These are phyloP conservation scores for Nicotiana sylvestris DNA, from an alignment of 257 asterid species.

Conservation along the genomic window DNA sequence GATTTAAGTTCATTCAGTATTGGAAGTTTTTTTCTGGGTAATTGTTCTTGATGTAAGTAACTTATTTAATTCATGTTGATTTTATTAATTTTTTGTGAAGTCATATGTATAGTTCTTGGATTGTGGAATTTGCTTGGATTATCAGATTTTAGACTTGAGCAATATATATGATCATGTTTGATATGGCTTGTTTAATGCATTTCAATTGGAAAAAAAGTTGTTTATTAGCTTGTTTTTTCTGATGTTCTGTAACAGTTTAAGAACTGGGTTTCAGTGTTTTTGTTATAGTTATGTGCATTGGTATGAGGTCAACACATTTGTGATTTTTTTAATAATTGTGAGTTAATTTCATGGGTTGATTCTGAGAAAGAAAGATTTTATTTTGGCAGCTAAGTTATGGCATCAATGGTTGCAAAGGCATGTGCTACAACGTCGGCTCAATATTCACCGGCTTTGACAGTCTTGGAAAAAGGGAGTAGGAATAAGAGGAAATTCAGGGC, in stretches of 20 bases:
- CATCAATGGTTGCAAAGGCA: constrained; percentile 69
- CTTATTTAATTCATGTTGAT: constrained; percentile 21
- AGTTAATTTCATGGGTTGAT: constrained; percentile 19
- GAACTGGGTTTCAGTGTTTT: constrained; percentile 15
- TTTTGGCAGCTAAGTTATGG: constrained; percentile 62
- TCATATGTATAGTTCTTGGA: background rate
- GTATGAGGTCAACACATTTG: background rate
- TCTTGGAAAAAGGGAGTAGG: constrained; percentile 79
- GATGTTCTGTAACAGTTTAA: background rate
- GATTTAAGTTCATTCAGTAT: constrained; percentile 36
- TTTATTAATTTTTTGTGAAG: background rate
- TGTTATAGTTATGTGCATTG: background rate
- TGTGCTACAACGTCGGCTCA: constrained; percentile 55
- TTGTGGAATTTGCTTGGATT: constrained; percentile 10
- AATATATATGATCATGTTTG: constrained; percentile 10
- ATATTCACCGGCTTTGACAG: constrained; percentile 49
- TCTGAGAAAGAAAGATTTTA: constrained; percentile 15
- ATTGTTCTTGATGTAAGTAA: constrained; percentile 28
- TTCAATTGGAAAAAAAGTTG: background rate
- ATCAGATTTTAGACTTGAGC: background rate
- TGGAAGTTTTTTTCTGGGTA: constrained; percentile 31
- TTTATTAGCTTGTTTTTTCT: background rate
- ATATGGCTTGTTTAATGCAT: background rate
- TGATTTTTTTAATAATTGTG: background rate
- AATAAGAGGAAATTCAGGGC: constrained; percentile 94